Conservation (phyloP, 768 basidiomycete species). For the Rhizopogon sp. region DNA sequence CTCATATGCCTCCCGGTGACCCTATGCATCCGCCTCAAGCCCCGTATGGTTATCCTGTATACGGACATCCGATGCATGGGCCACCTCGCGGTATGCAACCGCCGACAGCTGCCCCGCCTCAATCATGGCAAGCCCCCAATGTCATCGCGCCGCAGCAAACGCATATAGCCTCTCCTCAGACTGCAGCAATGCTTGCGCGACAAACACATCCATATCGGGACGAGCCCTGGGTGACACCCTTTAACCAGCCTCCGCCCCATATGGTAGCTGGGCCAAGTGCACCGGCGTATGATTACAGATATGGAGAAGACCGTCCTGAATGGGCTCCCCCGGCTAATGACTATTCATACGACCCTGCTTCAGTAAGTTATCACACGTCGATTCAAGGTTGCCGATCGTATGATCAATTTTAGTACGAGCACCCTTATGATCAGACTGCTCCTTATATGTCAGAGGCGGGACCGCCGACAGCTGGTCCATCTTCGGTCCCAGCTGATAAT, state of each 20-base stretch:
- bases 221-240: constrained; percentile 52
- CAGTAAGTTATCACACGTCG: constrained; percentile 31
- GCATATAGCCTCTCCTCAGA: constrained; percentile 45
- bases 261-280: constrained; percentile 42
- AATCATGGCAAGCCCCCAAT: constrained; percentile 59
- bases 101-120: constrained; percentile 46
- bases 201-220: constrained; percentile 42
- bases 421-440: constrained; percentile 50
- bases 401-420: constrained; percentile 40
- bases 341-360: constrained; percentile 49
- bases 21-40: constrained; percentile 24
- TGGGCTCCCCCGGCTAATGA: constrained; percentile 41
- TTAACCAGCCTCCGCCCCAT: constrained; percentile 45
- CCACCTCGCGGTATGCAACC: constrained; percentile 39
- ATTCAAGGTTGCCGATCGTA: background rate
- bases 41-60: constrained; percentile 28
- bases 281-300: constrained; percentile 53
- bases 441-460: constrained; percentile 53
- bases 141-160: constrained; percentile 65
- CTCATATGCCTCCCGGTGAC: constrained; percentile 23
- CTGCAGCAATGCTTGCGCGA: constrained; percentile 42
- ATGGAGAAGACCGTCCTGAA: constrained; percentile 51
- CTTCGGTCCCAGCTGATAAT: constrained; percentile 22
- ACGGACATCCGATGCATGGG: constrained; percentile 35
- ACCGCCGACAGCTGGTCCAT: constrained; percentile 39